Evolutionary conservation across 352 stramenopile genomes (phyloP).

Genomic region (Phytophthora pini): DNA sequence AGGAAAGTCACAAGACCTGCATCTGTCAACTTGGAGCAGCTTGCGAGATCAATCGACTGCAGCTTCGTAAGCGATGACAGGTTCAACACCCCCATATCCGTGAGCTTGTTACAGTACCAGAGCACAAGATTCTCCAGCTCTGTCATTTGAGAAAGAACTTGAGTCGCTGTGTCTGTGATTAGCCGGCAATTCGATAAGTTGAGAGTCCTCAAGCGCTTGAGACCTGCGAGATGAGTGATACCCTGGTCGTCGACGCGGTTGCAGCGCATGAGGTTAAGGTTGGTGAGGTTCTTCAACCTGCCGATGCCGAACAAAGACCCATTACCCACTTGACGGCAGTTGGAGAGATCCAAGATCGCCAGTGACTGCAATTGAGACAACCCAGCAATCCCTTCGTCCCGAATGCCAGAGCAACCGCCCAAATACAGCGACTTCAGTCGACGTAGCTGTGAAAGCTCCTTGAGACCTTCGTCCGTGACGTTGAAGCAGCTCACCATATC

Average conservation of each 20-base stretch:
- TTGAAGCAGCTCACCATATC: slow-evolving; percentile 84
- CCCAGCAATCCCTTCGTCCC: slow-evolving; percentile 62
- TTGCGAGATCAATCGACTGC: slow-evolving; percentile 76
- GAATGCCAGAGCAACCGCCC: slow-evolving; percentile 62
- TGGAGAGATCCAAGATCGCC: slow-evolving; percentile 73
- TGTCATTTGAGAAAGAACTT: slow-evolving; percentile 52
- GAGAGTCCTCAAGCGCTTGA: slow-evolving; percentile 67
- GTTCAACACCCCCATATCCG: slow-evolving; percentile 55
- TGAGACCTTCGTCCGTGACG: slow-evolving; percentile 63
- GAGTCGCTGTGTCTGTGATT: slow-evolving; percentile 61
- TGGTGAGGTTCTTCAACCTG: slow-evolving; percentile 63
- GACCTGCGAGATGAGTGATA: slow-evolving; percentile 46
- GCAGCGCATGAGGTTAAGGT: slow-evolving; percentile 83
- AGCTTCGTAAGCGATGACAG: slow-evolving; percentile 55
- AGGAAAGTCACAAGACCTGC: slow-evolving; percentile 54
- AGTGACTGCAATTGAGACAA: slow-evolving; percentile 52
- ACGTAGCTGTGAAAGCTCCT: slow-evolving; percentile 41
- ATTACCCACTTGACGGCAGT: slow-evolving; percentile 81
- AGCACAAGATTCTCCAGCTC: slow-evolving; percentile 72
- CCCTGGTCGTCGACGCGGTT: slow-evolving; percentile 72
- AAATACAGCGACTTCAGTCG: slow-evolving; percentile 71
- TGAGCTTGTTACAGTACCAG: slow-evolving; percentile 90
- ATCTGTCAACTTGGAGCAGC: slow-evolving; percentile 76
- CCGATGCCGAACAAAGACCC: slow-evolving; percentile 58
- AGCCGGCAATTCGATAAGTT: slow-evolving; percentile 86